phyloP scores from a whole-genome alignment of 306 rosid species.

The Pueraria montana region DNA sequence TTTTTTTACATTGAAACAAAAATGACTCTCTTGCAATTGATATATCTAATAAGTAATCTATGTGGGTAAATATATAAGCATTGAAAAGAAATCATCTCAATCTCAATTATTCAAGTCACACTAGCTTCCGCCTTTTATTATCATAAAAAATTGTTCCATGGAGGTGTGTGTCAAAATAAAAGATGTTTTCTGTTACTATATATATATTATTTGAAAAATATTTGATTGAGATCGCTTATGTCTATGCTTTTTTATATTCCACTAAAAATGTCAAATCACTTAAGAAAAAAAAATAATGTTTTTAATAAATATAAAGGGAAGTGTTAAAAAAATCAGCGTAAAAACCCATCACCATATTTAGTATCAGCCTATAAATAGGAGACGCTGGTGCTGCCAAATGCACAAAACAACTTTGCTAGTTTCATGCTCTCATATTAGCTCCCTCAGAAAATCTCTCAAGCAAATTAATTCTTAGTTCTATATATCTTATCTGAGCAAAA shows the following conservation, averaged over 20 bases:
- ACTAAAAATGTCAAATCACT: slow-evolving; percentile 9
- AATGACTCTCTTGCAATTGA: not conserved
- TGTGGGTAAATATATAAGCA: no score
- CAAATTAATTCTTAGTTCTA: not conserved
- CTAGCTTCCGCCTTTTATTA: not conserved
- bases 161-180: not conserved
- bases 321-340: not conserved
- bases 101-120: not conserved
- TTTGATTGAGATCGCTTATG: not conserved
- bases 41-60: no score
- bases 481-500: not conserved
- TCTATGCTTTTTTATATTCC: not conserved
- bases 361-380: slow-evolving; percentile 10
- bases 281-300: not conserved
- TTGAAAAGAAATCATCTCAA: not conserved
- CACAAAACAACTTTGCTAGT: not conserved
- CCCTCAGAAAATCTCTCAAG: slow-evolving; percentile 6
- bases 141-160: not conserved
- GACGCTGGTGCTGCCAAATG: not conserved
- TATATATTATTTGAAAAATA: not conserved
- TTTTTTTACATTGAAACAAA: not conserved
- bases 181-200: not conserved
- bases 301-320: not conserved
- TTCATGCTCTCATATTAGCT: not conserved
- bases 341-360: not conserved